phyloP scores from a whole-genome alignment of 345 rosid species.

The Hibiscus trionum region DNA sequence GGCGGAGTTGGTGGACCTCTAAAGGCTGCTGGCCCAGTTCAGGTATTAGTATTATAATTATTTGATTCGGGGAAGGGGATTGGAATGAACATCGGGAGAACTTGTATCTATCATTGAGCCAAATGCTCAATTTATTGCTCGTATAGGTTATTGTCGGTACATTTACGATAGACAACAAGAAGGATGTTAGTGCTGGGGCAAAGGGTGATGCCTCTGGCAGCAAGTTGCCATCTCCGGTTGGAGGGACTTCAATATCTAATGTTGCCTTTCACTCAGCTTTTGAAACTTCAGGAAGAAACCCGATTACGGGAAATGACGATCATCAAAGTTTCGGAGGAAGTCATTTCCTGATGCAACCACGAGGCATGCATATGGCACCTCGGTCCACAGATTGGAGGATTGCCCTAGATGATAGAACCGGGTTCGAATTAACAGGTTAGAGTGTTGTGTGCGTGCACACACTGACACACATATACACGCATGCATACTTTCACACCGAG shows the following conservation, averaged over 20 bases:
- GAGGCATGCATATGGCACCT: slow-evolving; percentile 38
- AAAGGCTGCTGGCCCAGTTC: slow-evolving; percentile 84
- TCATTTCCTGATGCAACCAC: slow-evolving; percentile 48
- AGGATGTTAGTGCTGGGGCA: slow-evolving; percentile 28
- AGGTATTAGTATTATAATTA: slow-evolving; percentile 34
- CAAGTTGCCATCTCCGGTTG: slow-evolving; percentile 48
- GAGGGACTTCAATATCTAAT: slow-evolving; percentile 30
- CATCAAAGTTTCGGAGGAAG: slow-evolving; percentile 35
- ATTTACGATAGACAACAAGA: slow-evolving; percentile 47
- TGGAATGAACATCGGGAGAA: neutral
- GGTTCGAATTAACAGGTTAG: slow-evolving; percentile 50
- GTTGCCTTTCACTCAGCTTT: slow-evolving; percentile 40
- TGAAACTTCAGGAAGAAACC: slow-evolving; percentile 45
- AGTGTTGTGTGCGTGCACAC: neutral
- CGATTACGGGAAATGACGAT: slow-evolving; percentile 35
- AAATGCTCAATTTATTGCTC: neutral
- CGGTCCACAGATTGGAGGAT: slow-evolving; percentile 46
- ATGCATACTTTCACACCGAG: neutral
- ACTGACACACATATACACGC: neutral
- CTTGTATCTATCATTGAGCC: neutral
- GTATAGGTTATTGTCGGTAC: slow-evolving; percentile 63
- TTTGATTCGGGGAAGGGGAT: neutral
- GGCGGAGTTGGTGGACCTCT: slow-evolving; percentile 87
- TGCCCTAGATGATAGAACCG: slow-evolving; percentile 30
- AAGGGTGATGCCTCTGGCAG: slow-evolving; percentile 44